Evolutionary conservation across 148 eudicot genomes (phyloP).

Genomic region (Mesembryanthemum crystallinum): DNA sequence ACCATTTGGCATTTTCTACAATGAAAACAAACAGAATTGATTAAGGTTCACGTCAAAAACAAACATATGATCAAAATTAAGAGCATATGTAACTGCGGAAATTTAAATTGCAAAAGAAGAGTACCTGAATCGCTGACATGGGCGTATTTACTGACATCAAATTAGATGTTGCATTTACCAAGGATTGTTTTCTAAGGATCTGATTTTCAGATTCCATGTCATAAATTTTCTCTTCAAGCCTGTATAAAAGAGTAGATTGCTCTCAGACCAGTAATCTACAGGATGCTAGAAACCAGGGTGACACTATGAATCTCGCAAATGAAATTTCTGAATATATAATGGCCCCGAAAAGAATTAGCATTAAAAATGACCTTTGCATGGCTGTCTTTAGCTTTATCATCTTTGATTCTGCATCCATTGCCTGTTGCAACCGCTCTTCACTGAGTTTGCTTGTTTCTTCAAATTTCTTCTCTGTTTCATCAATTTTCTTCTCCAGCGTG

Average conservation of each 20-base stretch:
- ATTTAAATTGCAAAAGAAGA: constrained; percentile 9
- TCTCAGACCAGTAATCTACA: background rate
- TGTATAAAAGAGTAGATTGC: constrained; percentile 15
- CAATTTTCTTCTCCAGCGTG: constrained; percentile 78
- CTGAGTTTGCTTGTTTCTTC: constrained; percentile 87
- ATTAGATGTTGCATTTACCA: constrained; percentile 41
- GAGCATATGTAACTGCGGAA: background rate
- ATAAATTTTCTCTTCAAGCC: constrained; percentile 81
- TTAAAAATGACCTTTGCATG: constrained; percentile 74
- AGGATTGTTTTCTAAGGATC: constrained; percentile 72
- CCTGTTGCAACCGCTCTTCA: constrained; percentile 92
- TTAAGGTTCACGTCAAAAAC: constrained; percentile 4
- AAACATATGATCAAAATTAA: background rate
- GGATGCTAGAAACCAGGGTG: background rate
- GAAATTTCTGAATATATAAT: background rate
- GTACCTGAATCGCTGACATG: constrained; percentile 46
- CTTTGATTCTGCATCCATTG: constrained; percentile 78
- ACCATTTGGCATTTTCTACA: constrained; percentile 75
- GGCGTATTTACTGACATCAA: constrained; percentile 43
- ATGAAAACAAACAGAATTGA: background rate
- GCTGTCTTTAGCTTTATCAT: constrained; percentile 69
- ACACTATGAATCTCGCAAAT: background rate
- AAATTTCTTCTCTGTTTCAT: constrained; percentile 85
- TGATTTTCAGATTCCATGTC: constrained; percentile 85
- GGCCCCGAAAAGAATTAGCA: constrained; percentile 5